Percentiles rank a stretch among this genome's conserved stretches.
phyloP scores from a whole-genome alignment of 805 yeast species.

The Starmerella sp. region DNA sequence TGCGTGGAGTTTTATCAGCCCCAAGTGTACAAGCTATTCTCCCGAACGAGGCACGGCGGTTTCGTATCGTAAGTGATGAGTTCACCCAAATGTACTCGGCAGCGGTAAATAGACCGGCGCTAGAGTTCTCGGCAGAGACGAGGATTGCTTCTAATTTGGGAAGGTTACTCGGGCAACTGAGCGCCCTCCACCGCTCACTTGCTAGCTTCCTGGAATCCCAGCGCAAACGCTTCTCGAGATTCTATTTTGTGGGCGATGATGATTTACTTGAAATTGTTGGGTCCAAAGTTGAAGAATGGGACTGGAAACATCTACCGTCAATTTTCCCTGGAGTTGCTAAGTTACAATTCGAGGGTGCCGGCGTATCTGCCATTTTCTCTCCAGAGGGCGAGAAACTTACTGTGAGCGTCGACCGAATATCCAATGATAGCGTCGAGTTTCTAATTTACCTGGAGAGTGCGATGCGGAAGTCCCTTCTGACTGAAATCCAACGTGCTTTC shows the following conservation, averaged over 20 bases:
- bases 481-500: conserved; percentile 28
- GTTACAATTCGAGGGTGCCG: conserved; percentile 12
- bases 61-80: conserved; percentile 36
- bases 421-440: conserved; percentile 48
- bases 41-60: conserved; percentile 60
- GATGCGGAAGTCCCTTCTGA: conserved; percentile 40
- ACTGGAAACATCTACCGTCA: conserved; percentile 5
- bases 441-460: conserved; percentile 45
- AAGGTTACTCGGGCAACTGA: conserved; percentile 45
- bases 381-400: conserved; percentile 46
- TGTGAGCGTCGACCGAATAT: conserved; percentile 33
- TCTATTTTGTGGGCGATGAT: conserved; percentile 83
- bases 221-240: conserved; percentile 64
- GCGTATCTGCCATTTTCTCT: conserved; percentile 41
- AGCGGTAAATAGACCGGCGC: conserved; percentile 31
- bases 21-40: conserved; percentile 36
- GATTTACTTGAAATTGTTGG: conserved; percentile 79
- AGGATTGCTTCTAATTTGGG: conserved; percentile 40
- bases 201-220: conserved; percentile 72
- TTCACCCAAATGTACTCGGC: conserved; percentile 39
- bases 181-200: conserved; percentile 51
- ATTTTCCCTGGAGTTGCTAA: conserved; percentile 12
- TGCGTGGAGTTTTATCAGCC: conserved; percentile 61
- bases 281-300: conserved; percentile 32
- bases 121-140: conserved; percentile 44